phyloP scores from a whole-genome alignment of 1,284 basidiomycete species.

The Nidula niveotomentosa region DNA sequence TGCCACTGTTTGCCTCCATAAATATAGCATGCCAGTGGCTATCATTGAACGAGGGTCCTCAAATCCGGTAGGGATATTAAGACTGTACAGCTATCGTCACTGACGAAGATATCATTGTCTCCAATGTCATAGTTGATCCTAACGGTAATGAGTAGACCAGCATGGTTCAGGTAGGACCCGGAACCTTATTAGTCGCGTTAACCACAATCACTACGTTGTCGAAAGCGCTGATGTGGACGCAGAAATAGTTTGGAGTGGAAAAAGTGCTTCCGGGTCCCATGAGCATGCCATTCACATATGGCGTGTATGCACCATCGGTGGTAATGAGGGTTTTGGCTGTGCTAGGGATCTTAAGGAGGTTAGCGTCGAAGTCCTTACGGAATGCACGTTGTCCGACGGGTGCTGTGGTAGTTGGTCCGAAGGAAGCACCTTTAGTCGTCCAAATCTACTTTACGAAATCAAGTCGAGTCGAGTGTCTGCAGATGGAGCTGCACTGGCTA shows the following conservation, averaged over 20 bases:
- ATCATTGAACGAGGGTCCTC: conserved; percentile 22
- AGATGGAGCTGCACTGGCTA: too few species aligned
- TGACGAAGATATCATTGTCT: conserved; percentile 21
- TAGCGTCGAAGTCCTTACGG: conserved; percentile 18
- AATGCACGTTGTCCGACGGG: conserved; percentile 15
- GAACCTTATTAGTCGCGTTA: conserved; percentile 12
- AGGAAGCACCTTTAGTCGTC: neutral
- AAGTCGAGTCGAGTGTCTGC: conserved; percentile 3
- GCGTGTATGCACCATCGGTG: conserved; percentile 21
- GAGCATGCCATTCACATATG: conserved; percentile 22
- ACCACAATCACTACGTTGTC: conserved; percentile 24
- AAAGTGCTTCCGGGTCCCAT: conserved; percentile 15
- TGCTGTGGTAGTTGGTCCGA: neutral
- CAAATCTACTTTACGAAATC: conserved; percentile 12
- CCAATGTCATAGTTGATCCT: conserved; percentile 23
- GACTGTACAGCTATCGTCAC: conserved; percentile 17
- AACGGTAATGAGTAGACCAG: conserved; percentile 21
- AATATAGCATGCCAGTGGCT: conserved; percentile 20
- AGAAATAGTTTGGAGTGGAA: conserved; percentile 15
- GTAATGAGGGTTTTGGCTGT: conserved; percentile 21
- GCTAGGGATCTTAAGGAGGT: conserved; percentile 14
- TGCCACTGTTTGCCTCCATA: conserved; percentile 14
- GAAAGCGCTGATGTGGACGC: conserved; percentile 16
- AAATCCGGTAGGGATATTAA: conserved; percentile 17
- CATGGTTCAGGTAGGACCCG: conserved; percentile 7